phyloP scores from a whole-genome alignment of 768 basidiomycete genomes.

The Pulveroboletus sp. region DNA sequence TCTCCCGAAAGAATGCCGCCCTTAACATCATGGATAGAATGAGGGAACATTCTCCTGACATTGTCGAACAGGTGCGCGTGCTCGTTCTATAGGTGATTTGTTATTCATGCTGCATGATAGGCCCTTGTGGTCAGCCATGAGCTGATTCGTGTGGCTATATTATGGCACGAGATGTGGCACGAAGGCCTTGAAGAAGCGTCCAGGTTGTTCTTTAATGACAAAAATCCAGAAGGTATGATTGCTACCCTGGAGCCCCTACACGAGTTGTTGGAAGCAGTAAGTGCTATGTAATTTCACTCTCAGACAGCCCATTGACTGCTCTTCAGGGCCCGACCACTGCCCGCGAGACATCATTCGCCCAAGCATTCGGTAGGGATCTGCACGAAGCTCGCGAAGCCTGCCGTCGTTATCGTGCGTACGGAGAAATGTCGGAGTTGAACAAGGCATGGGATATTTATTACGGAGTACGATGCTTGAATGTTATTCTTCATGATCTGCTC shows the following conservation, averaged over 20 bases:
- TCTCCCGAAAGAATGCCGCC: constrained; percentile 78
- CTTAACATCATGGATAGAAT: constrained; percentile 86
- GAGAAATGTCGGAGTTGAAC: constrained; percentile 87
- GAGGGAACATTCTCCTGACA: constrained; percentile 82
- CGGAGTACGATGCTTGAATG: constrained; percentile 49
- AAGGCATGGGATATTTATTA: constrained; percentile 99
- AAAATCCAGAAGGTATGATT: constrained; percentile 97
- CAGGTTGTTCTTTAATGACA: constrained; percentile 92
- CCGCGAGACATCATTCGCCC: constrained; percentile 91
- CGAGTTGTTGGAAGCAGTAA: constrained; percentile 82
- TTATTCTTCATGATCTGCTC: neutral
- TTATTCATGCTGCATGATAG: constrained; percentile 33
- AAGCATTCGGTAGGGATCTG: constrained; percentile 90
- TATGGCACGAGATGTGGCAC: constrained; percentile 99
- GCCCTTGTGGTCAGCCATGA: constrained; percentile 89
- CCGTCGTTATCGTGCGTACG: constrained; percentile 78
- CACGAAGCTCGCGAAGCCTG: constrained; percentile 91
- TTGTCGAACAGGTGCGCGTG: constrained; percentile 79
- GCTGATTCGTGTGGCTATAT: constrained; percentile 92
- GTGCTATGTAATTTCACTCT: constrained; percentile 16
- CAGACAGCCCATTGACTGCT: constrained; percentile 2
- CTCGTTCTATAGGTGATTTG: neutral
- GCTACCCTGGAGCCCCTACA: constrained; percentile 89
- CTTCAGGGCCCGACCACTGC: constrained; percentile 87
- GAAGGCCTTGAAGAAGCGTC: constrained; percentile 98